Base-by-base conservation (phyloP, 179 eudicot genomes). In the Beta corolliflora region DNA sequence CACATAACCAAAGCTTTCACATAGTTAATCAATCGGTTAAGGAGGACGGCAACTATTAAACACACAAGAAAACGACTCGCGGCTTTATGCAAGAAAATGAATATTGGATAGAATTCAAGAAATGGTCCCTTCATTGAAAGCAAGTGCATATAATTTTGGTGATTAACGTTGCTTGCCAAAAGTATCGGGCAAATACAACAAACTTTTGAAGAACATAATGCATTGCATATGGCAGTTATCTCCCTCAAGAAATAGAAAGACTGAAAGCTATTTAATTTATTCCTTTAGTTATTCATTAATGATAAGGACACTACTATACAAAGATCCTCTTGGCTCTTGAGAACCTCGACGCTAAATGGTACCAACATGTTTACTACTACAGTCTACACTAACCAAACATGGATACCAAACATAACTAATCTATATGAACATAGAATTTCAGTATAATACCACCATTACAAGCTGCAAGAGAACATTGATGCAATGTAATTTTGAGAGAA, bases 311-410 rank as follows among this genome's bases (percentile, higher is more conserved):
- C 46, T 72, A 29, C 80, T 68, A 67, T 58, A 58, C 76, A 73
- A 31, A 4, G 48, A 21, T 56, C 77, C 29, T 63, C 66, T 53
- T 44, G 60, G 73, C 56, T 76, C 63, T 56, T 18, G 25, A 68
- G 58, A 77, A 77, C 25, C 74, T 59, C 70, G 63, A 67, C 69
- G 67, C 84, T 81, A 82, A 71, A 75, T 59, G 61, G 53, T 85
- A 78, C 44, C n/a, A 67, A 76, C 82, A 79, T 52, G 67, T 81
- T 79, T 78, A 81, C 53, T 76, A 70, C 79, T 81, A 36, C 41
- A 36, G 41, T 36, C 41, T 36, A 75, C 23, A 46, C 84, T 81
- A 85, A 56, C 77, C 58, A 66, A 70, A 81, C 44, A 70, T 60
- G 63, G 76, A 19, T 72, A 67, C 78, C 50, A 63, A 63, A 58